Base-by-base conservation (phyloP, 2,329 filamentous ascomycete species). In the Bipolaris sorokiniana region DNA sequence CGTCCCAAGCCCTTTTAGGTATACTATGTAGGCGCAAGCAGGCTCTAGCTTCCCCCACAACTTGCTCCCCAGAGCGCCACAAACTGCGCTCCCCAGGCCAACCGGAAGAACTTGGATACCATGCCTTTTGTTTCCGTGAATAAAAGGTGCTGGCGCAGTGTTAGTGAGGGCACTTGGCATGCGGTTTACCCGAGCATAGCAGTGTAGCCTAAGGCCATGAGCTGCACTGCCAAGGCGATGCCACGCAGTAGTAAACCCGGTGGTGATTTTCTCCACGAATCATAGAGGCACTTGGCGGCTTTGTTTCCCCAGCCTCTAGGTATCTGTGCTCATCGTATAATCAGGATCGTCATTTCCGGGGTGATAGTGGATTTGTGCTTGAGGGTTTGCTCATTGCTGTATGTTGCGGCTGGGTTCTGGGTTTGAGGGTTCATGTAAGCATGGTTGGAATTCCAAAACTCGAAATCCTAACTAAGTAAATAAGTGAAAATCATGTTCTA, bases 211-310 rank as follows among this genome's bases (percentile, higher is more conserved):
- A 26, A 47, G 33, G 37, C 28, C 23, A 55, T 36, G 34, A 23
- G 37, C 16, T 46, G 41, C 40, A 36, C 34, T 47, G 60, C 60
- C 60, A 63, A 63, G 62, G 41, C 34, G 52, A 57, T 41, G 44
- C 47, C 52, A 36, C 40, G 31, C 53, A 45, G 54, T 45, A 15
- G 34, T 38, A 22, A 33, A 40, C 11, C 26, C 54, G 54, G 53
- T 13, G 42, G 20, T 22, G 41, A 13, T 47, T 54, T 63, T 61
- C 48, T 61, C 62, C 60, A 63, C 62, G 57, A 63, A 64, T 64
- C 28, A 42, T 18, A 36, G 38, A 40, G 36, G 13, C 36, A 45
- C 59, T 59, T 59, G 52, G 38, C 49, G 16, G 31, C 33, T 18
- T 18, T 41, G 48, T 34, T 47, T 9, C 28, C 48, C 41, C 53